phyloP scores from a whole-genome alignment of 140 eudicot species.

The Stevia rebaudiana region DNA sequence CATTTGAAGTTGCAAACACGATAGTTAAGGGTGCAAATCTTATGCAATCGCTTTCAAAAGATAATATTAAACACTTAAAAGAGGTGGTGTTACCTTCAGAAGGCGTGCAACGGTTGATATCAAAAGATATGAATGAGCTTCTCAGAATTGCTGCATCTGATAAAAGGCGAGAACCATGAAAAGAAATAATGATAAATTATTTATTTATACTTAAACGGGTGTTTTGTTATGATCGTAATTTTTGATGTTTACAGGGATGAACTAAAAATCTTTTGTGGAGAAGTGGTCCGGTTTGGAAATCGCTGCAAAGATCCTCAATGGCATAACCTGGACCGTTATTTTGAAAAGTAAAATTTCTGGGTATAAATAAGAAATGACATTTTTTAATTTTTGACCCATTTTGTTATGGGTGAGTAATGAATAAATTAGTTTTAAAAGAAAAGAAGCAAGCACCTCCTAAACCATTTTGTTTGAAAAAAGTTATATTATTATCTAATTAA shows the following conservation, averaged over 20 bases:
- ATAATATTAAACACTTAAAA: constrained; percentile 70
- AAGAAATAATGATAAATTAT: neutral
- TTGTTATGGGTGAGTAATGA: neutral
- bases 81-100: constrained; percentile 84
- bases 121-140: constrained; percentile 82
- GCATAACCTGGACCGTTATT: constrained; percentile 95
- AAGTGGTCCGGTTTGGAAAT: constrained; percentile 93
- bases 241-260: constrained; percentile 63
- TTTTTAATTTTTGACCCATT: neutral
- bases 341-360: constrained; percentile 59
- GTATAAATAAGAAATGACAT: constrained; percentile 7
- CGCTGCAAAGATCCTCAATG: constrained; percentile 99
- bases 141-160: constrained; percentile 83
- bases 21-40: constrained; percentile 90
- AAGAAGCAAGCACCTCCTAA: neutral
- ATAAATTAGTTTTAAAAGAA: neutral
- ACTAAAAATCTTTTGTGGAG: constrained; percentile 76
- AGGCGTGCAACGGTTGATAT: constrained; percentile 79
- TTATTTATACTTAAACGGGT: neutral
- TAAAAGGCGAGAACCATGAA: constrained; percentile 50
- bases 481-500: neutral
- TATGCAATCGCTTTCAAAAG: constrained; percentile 84
- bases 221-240: constrained; percentile 2
- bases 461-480: neutral
- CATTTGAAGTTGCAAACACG: constrained; percentile 93